Evolutionary conservation across 2,329 filamentous ascomycete genomes (phyloP).

Genomic region (Magnaporthales sp.): DNA sequence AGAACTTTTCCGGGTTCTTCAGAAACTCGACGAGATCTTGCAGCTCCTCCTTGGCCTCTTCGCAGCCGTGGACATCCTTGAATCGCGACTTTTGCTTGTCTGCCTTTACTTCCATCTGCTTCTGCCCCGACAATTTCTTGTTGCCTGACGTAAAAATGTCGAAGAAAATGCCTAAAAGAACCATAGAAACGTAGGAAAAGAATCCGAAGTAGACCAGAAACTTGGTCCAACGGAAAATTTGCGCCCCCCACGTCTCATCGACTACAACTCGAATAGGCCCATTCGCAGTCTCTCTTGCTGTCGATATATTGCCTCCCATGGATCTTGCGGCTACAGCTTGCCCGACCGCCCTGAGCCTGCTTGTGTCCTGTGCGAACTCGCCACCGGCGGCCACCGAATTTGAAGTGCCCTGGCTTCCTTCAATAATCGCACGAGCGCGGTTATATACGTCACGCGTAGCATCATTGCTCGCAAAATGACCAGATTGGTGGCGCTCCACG

Average conservation of each 20-base stretch:
- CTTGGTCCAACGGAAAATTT: slow-evolving; percentile 85
- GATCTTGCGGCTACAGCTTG: slow-evolving; percentile 71
- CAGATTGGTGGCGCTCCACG: slow-evolving; percentile 80
- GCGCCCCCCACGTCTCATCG: slow-evolving; percentile 73
- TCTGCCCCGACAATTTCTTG: slow-evolving; percentile 22
- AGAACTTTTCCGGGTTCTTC: slow-evolving; percentile 87
- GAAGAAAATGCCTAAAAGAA: slow-evolving; percentile 72
- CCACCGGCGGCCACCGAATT: slow-evolving; percentile 7
- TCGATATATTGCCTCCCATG: slow-evolving; percentile 56
- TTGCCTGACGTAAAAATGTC: slow-evolving; percentile 63
- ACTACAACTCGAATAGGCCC: slow-evolving; percentile 93
- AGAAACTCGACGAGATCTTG: slow-evolving; percentile 96
- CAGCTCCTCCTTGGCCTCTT: slow-evolving; percentile 96
- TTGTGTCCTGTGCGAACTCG: slow-evolving; percentile 10
- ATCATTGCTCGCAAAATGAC: slow-evolving; percentile 72
- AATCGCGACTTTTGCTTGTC: slow-evolving; percentile 90
- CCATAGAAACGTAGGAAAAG: slow-evolving; percentile 68
- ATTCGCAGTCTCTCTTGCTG: slow-evolving; percentile 38
- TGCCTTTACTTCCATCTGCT: slow-evolving; percentile 67
- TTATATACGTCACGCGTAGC: slow-evolving; percentile 72
- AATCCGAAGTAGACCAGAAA: slow-evolving; percentile 74
- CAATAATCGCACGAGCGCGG: slow-evolving; percentile 52
- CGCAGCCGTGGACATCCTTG: slow-evolving; percentile 89
- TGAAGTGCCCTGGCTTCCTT: slow-evolving; percentile 12
- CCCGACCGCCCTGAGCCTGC: slow-evolving; percentile 66